Conservation (phyloP, 805 yeast genomes). For the Lipomyces japonicus region DNA sequence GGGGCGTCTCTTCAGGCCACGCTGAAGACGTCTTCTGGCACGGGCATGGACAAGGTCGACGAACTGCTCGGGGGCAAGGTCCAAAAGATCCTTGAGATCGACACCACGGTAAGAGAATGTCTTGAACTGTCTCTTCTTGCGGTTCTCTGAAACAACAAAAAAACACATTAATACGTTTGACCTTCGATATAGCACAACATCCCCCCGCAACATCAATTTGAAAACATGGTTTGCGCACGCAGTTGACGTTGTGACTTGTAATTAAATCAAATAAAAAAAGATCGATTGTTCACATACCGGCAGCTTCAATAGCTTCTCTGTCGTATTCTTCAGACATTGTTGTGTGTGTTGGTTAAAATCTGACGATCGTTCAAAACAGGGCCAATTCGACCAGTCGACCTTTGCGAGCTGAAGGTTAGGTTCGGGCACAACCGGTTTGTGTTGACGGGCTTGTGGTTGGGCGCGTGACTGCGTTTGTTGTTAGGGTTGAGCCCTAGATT, state of each 20-base stretch:
- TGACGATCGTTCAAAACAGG: background rate
- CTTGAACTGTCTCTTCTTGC: conserved; percentile 78
- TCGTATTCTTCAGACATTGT: conserved; percentile 29
- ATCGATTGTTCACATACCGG: conserved; percentile 19
- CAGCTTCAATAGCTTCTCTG: conserved; percentile 28
- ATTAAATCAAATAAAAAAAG: too few relatives aligned
- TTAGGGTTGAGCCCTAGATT: conserved; percentile 13
- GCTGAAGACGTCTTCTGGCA: conserved; percentile 99
- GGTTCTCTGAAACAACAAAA: conserved; percentile 33
- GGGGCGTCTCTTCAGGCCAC: conserved; percentile 95
- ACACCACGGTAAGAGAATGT: conserved; percentile 99
- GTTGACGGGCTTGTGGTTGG: background rate
- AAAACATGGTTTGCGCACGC: too few relatives aligned
- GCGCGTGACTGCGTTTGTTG: background rate
- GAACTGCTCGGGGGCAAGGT: conserved; percentile 94
- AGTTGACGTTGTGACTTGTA: too few relatives aligned
- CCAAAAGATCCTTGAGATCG: conserved; percentile 89
- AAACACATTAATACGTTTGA: background rate
- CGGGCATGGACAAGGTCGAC: conserved; percentile 95
- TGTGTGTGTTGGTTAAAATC: conserved; percentile 5
- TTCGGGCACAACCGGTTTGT: too few relatives aligned
- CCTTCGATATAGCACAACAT: too few relatives aligned
- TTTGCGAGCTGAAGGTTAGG: too few relatives aligned
- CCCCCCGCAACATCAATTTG: too few relatives aligned
- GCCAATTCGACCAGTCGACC: too few relatives aligned